Base-by-base conservation (phyloP, 2,329 filamentous ascomycete genomes). In the Teratosphaeria viscida region DNA sequence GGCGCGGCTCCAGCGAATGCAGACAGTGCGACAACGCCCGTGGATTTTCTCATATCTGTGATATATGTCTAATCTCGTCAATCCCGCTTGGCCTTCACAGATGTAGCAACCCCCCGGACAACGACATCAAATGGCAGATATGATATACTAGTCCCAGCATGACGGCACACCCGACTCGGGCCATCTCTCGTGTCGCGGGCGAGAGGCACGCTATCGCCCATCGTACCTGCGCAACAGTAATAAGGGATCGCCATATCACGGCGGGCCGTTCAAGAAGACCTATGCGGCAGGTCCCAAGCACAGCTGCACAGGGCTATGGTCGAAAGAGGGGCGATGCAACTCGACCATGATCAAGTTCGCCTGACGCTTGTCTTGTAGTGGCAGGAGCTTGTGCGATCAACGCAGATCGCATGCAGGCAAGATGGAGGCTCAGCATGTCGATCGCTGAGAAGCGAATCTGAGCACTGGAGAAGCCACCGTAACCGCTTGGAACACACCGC, bases 401-500 rank as follows among this genome's bases (percentile, higher is more conserved):
- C 12, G 32, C 23, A 47, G 37, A 49, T 49, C 10, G 26, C n/a
- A 23, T 23, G 43, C 43, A 49, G 43, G 43, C 43, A 23, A 29
- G 32, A 37, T 52, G 55, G 55, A 47, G 55, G 26, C 43, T 12
- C 35, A 49, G 19, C 26, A 32, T 57, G 55, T 58, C 56, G 56
- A 58, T 58, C 56, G n/a, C 56, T 16, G 26, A 53, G 14, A n/a
- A 3, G 2, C 16, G 19, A 32, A 14, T 29, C 14, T 16, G 37
- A 29, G 27, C 27, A 26, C 10, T 39, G 26, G 19, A 47, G 19
- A 27, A 59, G 52, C 57, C 52, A 54, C 57, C n/a, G 57, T 54
- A 59, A 54, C 52, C 32, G 26, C 19, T 49, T n/a, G 57, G 37
- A 37, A 59, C 57, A 55, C 57, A 59, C 57, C 57, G 57, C 57